Conservation (phyloP, 495 filamentous ascomycete genomes). For the Neurospora discreta region DNA sequence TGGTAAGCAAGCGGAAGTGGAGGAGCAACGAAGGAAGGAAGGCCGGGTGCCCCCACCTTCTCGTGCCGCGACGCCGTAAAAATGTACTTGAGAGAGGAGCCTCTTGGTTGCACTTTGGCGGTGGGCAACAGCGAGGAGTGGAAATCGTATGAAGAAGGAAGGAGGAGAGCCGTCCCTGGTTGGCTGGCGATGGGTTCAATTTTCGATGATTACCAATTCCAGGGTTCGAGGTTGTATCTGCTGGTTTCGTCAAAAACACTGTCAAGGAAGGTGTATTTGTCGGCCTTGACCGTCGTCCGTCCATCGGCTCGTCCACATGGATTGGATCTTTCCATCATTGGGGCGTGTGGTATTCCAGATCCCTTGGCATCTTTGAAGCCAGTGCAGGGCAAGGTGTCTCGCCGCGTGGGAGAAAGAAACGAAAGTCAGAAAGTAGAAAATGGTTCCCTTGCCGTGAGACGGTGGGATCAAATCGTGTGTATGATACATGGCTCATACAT, state of each 20-base stretch:
- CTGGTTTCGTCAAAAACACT: neutral
- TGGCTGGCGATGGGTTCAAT: neutral
- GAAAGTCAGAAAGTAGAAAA: neutral
- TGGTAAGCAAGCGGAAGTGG: neutral
- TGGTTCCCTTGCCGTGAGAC: neutral
- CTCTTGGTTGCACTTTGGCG: neutral
- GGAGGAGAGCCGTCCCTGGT: neutral
- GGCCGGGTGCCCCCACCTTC: conserved; percentile 4
- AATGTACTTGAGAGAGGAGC: conserved; percentile 3
- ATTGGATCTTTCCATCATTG: neutral
- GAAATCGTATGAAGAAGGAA: neutral
- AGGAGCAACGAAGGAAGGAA: neutral
- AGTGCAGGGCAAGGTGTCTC: neutral
- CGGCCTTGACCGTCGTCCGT: neutral
- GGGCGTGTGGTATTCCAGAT: neutral
- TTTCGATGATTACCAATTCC: conserved; percentile 21
- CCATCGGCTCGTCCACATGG: neutral
- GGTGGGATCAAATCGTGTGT: neutral
- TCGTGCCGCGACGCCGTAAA: conserved; percentile 17
- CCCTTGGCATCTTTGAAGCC: neutral
- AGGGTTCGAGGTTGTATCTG: conserved; percentile 7
- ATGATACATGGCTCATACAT: too few relatives aligned
- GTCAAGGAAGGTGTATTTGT: neutral
- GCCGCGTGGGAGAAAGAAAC: neutral
- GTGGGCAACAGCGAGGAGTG: neutral